Evolutionary conservation across 2,329 filamentous ascomycete genomes (phyloP), one percentile per base, ranked within the genome.

Genomic region (Keithomyces neogunnii): DNA sequence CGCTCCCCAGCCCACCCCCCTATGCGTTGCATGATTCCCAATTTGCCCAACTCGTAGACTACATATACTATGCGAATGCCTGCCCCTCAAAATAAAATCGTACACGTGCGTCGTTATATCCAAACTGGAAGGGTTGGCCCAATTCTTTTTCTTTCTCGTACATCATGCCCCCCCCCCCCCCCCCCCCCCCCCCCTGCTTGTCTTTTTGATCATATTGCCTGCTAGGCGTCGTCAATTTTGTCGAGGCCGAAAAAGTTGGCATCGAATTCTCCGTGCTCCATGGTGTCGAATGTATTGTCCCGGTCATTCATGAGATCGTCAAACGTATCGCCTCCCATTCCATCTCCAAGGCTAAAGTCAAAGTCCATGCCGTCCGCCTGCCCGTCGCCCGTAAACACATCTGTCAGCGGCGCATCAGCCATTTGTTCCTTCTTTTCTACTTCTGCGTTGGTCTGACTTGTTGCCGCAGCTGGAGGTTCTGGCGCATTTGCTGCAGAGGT

Each of bases 241-340:
- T 66, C 62, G 3, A 74, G 61, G 5, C 66, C 69, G 56, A 78
- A 78, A 53, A 71, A 78, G 3, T 67, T 64, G 28, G 71, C 65
- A 53, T 80, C 74, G 52, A 75, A 77, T 46, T 75, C 71, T 6
- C 67, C 70, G 57, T 73, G 70, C 49, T 70, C 70, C 57, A 73
- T 66, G 48, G 59, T 51, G 42, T 73, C 70, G 53, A 71, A 72
- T 6, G 60, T 69, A 52, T 66, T 67, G 48, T 67, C 66, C 26
- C 73, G 74, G 55, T 63, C 64, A 47, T 65, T 65, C 60, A 72
- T 79, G 53, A 80, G 63, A 53, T 78, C 73, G 53, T 80, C 73
- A 55, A 80, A 80, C 31, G 72, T 73, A 39, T 68, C 61, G 26
- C 67, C 66, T 26, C 59, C 60, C 47, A 63, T 56, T 35, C 64